Evolutionary conservation across 257 asterid genomes (phyloP), one percentile per base, ranked within the genome.

Genomic region (Echites panduratus): DNA sequence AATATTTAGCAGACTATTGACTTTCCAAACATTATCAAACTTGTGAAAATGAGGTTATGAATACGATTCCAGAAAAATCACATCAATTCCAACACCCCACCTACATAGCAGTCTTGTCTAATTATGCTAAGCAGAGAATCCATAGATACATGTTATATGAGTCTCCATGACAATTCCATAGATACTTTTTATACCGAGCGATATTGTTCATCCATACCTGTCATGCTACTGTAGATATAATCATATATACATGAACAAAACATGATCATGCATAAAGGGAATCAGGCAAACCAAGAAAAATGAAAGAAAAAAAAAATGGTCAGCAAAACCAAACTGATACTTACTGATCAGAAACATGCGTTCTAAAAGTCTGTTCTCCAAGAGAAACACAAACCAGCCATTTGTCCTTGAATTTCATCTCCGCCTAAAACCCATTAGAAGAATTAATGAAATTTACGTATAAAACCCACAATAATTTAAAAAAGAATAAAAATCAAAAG

Each of bases 321-420:
- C 6, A 16, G 38, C 19, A 45, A 67, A 13, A 19, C 19, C 17
- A 0, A 22, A 32, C 1, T 5, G 72, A 56, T n/a, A 71, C 86
- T 79, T 61, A 90, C 99, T 92, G 89, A 74, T 95, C 92, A 70
- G 99, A 87, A 62, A 90, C 74, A 71, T 85, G 83, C 17, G 96
- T 86, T 57, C 92, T 88, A 74, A 88, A 90, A 43, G 99, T 95
- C 89, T 95, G 99, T 58, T 92, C 96, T 64, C 99, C 99, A 53
- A 92, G 83, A 72, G 98, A 82, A 76, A 95, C 87, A 78, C 97
- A 92, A 8, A 89, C 97, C 64, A 95, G 86, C 97, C 97, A 95
- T 77, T 90, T 95, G 83, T 95, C 99, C 90, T 89, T 92, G 82
- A 92, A 90, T 61, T 82, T 74, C 99, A 95, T 90, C 84, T 92